Evolutionary conservation across 2,329 filamentous ascomycete species (phyloP).

Genomic region (Trichoderma sp.): DNA sequence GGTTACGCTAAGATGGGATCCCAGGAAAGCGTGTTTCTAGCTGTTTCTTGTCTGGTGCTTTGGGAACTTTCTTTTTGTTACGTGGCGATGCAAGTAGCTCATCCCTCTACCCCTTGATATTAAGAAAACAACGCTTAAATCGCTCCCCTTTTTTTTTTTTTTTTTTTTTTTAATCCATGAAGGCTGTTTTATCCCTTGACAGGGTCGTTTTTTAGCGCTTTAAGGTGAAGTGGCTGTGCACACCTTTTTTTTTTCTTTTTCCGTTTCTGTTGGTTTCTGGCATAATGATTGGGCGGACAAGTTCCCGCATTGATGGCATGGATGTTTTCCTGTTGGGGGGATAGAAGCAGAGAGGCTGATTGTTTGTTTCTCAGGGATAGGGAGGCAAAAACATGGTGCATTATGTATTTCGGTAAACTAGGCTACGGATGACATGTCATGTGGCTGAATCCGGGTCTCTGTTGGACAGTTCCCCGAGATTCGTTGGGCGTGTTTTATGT

Average conservation of each 20-base stretch:
- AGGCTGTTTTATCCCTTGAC: not conserved
- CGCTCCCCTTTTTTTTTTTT: not conserved
- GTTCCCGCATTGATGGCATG: not conserved
- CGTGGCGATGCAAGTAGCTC: not conserved
- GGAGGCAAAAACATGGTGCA: not conserved
- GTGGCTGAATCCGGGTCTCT: not conserved
- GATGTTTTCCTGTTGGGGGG: too few relatives aligned
- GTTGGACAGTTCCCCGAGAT: not conserved
- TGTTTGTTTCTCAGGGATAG: not conserved
- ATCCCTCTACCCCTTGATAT: not conserved
- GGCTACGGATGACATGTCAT: not conserved
- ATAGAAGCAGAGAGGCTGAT: not conserved
- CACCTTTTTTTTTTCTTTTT: not conserved
- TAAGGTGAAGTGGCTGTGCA: not conserved
- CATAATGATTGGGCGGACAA: not conserved
- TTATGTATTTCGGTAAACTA: not conserved
- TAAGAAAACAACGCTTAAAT: not conserved
- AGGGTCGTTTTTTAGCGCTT: not conserved
- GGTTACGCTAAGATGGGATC: not conserved
- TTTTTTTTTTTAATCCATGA: not conserved
- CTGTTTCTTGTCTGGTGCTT: not conserved
- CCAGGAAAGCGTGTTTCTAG: not conserved
- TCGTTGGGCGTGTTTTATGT: not conserved
- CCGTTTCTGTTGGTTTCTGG: not conserved
- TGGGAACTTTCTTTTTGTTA: not conserved